Conservation (phyloP, 2,329 filamentous ascomycete genomes). For the Cladophialophora yegresii region DNA sequence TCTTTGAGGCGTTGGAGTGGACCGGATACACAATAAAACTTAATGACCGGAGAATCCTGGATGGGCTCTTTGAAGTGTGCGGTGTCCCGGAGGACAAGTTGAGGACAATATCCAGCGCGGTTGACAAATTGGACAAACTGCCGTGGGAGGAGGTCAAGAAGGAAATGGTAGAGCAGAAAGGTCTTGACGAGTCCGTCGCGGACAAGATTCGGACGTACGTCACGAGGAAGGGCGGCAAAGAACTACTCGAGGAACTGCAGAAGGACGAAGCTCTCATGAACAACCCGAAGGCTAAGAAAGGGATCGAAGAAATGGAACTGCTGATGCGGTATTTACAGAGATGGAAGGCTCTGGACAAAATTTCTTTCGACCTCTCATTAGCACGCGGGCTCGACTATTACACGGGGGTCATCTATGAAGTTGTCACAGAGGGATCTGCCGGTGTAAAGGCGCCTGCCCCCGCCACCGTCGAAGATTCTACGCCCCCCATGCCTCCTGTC, state of each 20-base stretch:
- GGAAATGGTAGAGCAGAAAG: constrained; percentile 94
- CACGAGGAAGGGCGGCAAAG: constrained; percentile 71
- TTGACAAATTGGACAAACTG: constrained; percentile 93
- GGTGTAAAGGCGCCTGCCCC: constrained; percentile 57
- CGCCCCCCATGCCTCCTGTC: constrained; percentile 32
- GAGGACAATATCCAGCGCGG: constrained; percentile 83
- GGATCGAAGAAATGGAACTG: constrained; percentile 76
- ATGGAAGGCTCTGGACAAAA: constrained; percentile 69
- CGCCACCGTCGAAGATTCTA: constrained; percentile 41
- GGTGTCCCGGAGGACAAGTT: constrained; percentile 87
- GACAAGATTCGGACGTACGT: constrained; percentile 87
- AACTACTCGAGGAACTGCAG: constrained; percentile 71
- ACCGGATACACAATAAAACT: constrained; percentile 83
- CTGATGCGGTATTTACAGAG: constrained; percentile 81
- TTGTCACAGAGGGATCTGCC: constrained; percentile 78
- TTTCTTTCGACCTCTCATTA: constrained; percentile 87
- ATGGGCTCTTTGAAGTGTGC: constrained; percentile 87
- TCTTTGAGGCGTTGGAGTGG: constrained; percentile 79
- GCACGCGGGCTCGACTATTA: constrained; percentile 92
- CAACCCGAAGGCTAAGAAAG: constrained; percentile 75
- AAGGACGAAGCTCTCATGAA: constrained; percentile 67
- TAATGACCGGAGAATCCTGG: constrained; percentile 92
- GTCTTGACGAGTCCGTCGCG: constrained; percentile 71
- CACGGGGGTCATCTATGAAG: constrained; percentile 87
- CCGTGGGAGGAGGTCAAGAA: constrained; percentile 86